Evolutionary conservation across 116 monocot genomes (phyloP).

Genomic region (Zostera marina): DNA sequence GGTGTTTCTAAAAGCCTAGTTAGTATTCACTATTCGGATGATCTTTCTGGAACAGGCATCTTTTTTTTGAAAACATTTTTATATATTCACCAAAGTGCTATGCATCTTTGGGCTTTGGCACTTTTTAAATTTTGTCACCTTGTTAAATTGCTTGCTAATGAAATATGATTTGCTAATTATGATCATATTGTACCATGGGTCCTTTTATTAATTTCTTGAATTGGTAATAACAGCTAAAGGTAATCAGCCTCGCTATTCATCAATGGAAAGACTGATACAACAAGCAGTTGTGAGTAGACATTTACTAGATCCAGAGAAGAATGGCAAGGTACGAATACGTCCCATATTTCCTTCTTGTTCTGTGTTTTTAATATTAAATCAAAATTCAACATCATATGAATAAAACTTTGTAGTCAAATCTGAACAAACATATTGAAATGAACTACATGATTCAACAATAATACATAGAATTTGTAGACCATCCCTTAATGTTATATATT

Average conservation of each 20-base stretch:
- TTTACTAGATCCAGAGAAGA: slow-evolving; percentile 47
- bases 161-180: background rate
- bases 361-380: background rate
- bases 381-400: background rate
- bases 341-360: background rate
- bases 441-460: background rate
- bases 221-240: slow-evolving; percentile 29
- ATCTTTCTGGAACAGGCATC: background rate
- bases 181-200: background rate
- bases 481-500: background rate
- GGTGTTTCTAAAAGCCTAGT: background rate
- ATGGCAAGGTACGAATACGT: slow-evolving; percentile 44
- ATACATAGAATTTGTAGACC: background rate
- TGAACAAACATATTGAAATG: background rate
- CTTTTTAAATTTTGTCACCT: too few species aligned
- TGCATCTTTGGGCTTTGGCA: too few species aligned
- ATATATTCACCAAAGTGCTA: background rate
- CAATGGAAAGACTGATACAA: slow-evolving; percentile 72
- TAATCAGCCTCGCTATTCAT: slow-evolving; percentile 70
- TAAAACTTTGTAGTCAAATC: background rate
- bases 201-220: background rate
- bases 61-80: too few species aligned
- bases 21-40: background rate
- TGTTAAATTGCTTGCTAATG: background rate
- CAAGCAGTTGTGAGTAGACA: slow-evolving; percentile 65